phyloP scores from a whole-genome alignment of 2,329 filamentous ascomycete genomes.

The Bimuria novae-zelandiae region DNA sequence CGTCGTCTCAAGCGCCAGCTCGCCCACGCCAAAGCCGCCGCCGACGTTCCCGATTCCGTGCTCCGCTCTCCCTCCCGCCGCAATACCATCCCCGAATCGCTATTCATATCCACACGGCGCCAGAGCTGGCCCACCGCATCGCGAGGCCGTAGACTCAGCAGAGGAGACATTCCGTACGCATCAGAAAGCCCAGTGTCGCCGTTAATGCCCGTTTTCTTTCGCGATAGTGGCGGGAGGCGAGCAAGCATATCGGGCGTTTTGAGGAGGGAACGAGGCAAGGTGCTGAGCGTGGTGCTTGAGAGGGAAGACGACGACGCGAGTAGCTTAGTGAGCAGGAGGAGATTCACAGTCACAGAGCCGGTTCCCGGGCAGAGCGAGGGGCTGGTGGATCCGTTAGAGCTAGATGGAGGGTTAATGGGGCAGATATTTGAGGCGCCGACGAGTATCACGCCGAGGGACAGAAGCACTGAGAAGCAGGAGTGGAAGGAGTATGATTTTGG shows the following conservation, averaged over 20 bases:
- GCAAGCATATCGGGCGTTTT: constrained; percentile 14
- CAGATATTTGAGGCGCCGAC: constrained; percentile 26
- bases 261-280: constrained; percentile 26
- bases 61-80: constrained; percentile 14
- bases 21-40: constrained; percentile 21
- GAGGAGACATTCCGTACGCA: not conserved
- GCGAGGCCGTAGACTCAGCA: constrained; percentile 4
- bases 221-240: constrained; percentile 7
- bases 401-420: constrained; percentile 23
- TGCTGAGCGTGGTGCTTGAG: constrained; percentile 29
- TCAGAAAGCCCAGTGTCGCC: constrained; percentile 17
- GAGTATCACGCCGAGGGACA: constrained; percentile 25
- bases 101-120: constrained; percentile 1
- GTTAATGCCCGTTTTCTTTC: constrained; percentile 9
- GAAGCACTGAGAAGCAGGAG: constrained; percentile 18
- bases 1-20: constrained; percentile 30
- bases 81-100: not conserved
- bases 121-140: not conserved
- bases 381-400: constrained; percentile 26
- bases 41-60: constrained; percentile 18
- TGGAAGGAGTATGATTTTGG: constrained; percentile 13
- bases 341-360: constrained; percentile 23
- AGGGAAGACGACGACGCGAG: constrained; percentile 25
- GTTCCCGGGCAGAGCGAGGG: constrained; percentile 35
- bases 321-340: constrained; percentile 1